Base-by-base conservation (phyloP, 2,329 filamentous ascomycete genomes). In the Fusarium irregulare region DNA sequence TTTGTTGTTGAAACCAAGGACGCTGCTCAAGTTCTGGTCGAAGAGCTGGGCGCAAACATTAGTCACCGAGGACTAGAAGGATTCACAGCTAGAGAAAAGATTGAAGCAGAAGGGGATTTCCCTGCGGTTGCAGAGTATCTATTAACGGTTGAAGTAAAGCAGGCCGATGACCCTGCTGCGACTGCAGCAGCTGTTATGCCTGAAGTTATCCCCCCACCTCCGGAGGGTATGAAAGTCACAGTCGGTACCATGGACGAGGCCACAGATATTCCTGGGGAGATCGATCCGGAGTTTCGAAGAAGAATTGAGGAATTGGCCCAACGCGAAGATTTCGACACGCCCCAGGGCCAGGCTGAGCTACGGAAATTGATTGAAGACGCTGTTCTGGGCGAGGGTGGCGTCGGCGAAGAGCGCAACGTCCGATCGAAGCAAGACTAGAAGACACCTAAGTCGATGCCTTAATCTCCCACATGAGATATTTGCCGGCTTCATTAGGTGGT, bases 231-330 rank as follows among this genome's bases (percentile, higher is more conserved):
- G 64, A 87, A 89, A 50, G 85, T 99, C 65, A 92, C 92, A 32
- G 80, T 98, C 60, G 92, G 92, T 48, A 92, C 92, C 4, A 90
- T 96, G 84, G 84, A 87, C 8, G 87, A 91, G 72, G 83, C 79
- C 1, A 84, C 88, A 46, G 89, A 88, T 14, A 87, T 88, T 9
- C 85, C 84, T 2, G 85, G 85, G 41, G 89, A 90, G 61, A 88
- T 91, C 11, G 94, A 98, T 77, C 89, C 93, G 2, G 94, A 94
- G 72, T 93, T 99, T 72, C 89, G 91, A 76, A 86, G 91, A 71
- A 87, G 93, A 56, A 98, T 99, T 76, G 94, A 98, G 76, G 92
- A 97, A 80, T 82, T 99, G 64, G 94, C 96, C 4, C 87, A 91
- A 37, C 86, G 93, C 42, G 90, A 92, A 25, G 94, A 98, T 76